Percentiles rank a stretch among this genome's conserved stretches.
phyloP scores from a whole-genome alignment of 208 protist genomes.

The Crithidia expoeki region DNA sequence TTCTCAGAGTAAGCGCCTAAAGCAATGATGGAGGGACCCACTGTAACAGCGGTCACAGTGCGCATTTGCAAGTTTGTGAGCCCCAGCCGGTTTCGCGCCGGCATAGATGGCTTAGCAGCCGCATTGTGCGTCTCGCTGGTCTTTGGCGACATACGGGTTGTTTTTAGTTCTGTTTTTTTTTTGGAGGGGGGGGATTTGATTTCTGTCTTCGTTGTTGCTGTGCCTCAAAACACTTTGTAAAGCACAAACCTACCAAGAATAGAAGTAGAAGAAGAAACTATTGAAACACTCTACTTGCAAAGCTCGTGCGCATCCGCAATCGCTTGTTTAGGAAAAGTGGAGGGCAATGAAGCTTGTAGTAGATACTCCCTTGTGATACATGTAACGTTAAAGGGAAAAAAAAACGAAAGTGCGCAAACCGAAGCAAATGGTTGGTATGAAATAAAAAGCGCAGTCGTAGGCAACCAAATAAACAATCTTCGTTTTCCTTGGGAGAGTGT shows the following conservation, averaged over 20 bases:
- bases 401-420: conserved; percentile 5
- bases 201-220: too few relatives aligned
- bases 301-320: not conserved
- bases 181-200: too few relatives aligned
- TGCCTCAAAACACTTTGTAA: too few relatives aligned
- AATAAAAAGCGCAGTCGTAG: not conserved
- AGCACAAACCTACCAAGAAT: not conserved
- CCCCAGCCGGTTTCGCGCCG: conserved; percentile 27
- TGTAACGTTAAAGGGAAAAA: conserved; percentile 10
- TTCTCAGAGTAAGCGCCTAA: conserved; percentile 47
- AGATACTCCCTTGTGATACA: not conserved
- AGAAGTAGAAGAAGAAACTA: not conserved
- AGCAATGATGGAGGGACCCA: conserved; percentile 56
- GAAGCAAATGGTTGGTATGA: not conserved
- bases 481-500: too few relatives aligned
- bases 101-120: conserved; percentile 1
- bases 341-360: not conserved
- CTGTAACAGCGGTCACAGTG: conserved; percentile 58
- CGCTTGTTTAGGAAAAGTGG: not conserved
- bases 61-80: conserved; percentile 65
- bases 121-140: not conserved
- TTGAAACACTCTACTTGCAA: not conserved
- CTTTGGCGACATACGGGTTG: not conserved
- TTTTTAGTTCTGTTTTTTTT: conserved; percentile 5
- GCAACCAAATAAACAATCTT: too few relatives aligned